phyloP scores from a whole-genome alignment of 2,329 filamentous ascomycete species.

The Claviceps fusiformis region DNA sequence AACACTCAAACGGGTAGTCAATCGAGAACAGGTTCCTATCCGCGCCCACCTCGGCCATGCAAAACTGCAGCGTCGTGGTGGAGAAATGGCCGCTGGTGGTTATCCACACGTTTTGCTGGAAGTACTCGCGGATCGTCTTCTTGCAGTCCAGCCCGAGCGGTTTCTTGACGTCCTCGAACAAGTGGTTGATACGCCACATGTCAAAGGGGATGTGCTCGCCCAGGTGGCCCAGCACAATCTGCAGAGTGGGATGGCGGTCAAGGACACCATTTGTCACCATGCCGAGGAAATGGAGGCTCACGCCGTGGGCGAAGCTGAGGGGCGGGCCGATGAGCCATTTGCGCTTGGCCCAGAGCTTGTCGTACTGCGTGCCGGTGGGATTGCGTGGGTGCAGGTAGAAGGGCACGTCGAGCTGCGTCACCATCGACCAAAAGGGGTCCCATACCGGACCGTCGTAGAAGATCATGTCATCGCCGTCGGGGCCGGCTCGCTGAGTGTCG shows the following conservation, averaged over 20 bases:
- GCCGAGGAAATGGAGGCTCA: conserved; percentile 42
- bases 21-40: conserved; percentile 39
- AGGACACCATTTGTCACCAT: conserved; percentile 38
- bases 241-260: conserved; percentile 30
- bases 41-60: conserved; percentile 32
- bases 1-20: conserved; percentile 38
- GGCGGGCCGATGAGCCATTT: conserved; percentile 48
- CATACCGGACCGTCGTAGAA: conserved; percentile 51
- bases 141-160: conserved; percentile 33
- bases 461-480: conserved; percentile 45
- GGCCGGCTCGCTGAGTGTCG: conserved; percentile 44
- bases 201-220: conserved; percentile 37
- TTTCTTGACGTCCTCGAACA: conserved; percentile 43
- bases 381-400: conserved; percentile 50
- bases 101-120: conserved; percentile 40
- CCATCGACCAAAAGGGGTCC: conserved; percentile 47
- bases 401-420: conserved; percentile 46
- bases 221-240: conserved; percentile 33
- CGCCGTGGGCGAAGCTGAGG: conserved; percentile 43
- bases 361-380: conserved; percentile 40
- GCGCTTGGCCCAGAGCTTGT: conserved; percentile 44
- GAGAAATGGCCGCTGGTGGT: conserved; percentile 45
- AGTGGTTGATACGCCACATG: conserved; percentile 37
- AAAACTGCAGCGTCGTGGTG: conserved; percentile 36
- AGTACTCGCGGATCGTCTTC: conserved; percentile 38